A percentile compares a stretch with the other conserved stretches of the same genome.
Conservation (phyloP, 768 basidiomycete genomes). For the Flagelloscypha sp. region DNA sequence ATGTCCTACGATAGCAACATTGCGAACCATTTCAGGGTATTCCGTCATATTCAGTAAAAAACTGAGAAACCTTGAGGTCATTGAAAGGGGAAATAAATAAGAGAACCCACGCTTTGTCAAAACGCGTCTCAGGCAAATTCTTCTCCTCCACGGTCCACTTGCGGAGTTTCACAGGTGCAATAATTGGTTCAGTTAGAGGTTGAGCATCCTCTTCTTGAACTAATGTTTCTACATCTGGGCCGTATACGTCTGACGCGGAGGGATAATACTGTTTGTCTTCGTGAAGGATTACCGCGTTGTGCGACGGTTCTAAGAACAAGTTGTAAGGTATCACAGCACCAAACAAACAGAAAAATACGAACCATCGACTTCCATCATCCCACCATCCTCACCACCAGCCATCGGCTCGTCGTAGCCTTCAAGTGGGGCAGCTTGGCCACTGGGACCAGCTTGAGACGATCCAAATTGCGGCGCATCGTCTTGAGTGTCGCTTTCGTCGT, state of each 20-base stretch:
- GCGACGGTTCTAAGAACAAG: conserved; percentile 50
- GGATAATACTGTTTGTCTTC: conserved; percentile 99
- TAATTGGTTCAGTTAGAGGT: conserved; percentile 87
- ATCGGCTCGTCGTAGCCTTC: conserved; percentile 76
- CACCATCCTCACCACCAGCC: conserved; percentile 45
- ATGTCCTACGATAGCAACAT: conserved; percentile 94
- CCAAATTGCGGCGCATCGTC: conserved; percentile 49
- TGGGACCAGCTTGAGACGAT: conserved; percentile 28
- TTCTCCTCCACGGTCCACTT: conserved; percentile 96
- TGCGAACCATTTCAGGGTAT: conserved; percentile 91
- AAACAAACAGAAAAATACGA: conserved; percentile 13
- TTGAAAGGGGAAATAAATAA: conserved; percentile 6
- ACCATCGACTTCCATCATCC: conserved; percentile 86
- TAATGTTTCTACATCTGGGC: conserved; percentile 87
- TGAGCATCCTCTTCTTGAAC: conserved; percentile 99
- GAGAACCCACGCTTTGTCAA: conserved; percentile 79
- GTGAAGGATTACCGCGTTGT: conserved; percentile 82
- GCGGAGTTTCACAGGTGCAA: conserved; percentile 90
- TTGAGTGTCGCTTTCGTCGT: too few relatives aligned
- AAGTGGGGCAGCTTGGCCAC: conserved; percentile 42
- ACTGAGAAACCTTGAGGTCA: conserved; percentile 30
- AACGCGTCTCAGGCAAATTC: conserved; percentile 93
- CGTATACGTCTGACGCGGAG: conserved; percentile 86
- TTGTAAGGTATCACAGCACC: conserved; percentile 8
- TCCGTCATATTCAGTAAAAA: conserved; percentile 88